phyloP scores from a whole-genome alignment of 2,329 filamentous ascomycete species.

The Fusarium buxicola region DNA sequence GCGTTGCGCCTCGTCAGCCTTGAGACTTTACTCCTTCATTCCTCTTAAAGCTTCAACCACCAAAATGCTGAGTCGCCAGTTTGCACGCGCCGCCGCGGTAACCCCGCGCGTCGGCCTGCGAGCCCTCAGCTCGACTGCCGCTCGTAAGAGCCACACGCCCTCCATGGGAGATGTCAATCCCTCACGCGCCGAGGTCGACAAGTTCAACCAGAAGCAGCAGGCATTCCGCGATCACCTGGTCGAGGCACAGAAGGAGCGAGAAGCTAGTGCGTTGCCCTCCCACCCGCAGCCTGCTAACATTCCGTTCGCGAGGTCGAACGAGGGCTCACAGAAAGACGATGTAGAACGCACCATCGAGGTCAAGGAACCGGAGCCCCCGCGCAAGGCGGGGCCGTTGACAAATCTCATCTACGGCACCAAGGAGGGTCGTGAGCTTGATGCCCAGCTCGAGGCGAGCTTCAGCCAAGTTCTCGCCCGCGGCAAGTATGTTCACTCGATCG shows the following conservation, averaged over 20 bases:
- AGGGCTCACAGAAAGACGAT: conserved; percentile 51
- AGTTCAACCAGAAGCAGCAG: conserved; percentile 86
- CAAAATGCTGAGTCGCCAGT: conserved; percentile 63
- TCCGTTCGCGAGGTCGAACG: conserved; percentile 56
- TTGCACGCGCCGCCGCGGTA: conserved; percentile 58
- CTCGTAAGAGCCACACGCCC: conserved; percentile 66
- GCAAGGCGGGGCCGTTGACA: conserved; percentile 79
- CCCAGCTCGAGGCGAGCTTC: conserved; percentile 95
- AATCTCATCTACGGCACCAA: conserved; percentile 97
- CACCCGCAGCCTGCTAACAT: conserved; percentile 56
- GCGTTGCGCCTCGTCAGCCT: conserved; percentile 20
- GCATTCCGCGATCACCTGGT: conserved; percentile 86
- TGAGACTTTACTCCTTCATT: conserved; percentile 28
- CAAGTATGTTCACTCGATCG: conserved; percentile 98
- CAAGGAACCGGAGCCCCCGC: conserved; percentile 67
- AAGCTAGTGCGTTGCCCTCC: conserved; percentile 78
- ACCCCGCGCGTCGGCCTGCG: conserved; percentile 63
- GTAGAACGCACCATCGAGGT: conserved; percentile 64
- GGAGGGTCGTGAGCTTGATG: conserved; percentile 92
- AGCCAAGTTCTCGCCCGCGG: conserved; percentile 93
- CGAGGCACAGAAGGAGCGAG: conserved; percentile 81
- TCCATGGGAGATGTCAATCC: conserved; percentile 84
- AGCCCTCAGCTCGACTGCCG: conserved; percentile 68
- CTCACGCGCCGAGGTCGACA: conserved; percentile 72
- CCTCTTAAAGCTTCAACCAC: conserved; percentile 33